Conservation (phyloP, 257 asterid genomes). For the Forsythia viridissima region DNA sequence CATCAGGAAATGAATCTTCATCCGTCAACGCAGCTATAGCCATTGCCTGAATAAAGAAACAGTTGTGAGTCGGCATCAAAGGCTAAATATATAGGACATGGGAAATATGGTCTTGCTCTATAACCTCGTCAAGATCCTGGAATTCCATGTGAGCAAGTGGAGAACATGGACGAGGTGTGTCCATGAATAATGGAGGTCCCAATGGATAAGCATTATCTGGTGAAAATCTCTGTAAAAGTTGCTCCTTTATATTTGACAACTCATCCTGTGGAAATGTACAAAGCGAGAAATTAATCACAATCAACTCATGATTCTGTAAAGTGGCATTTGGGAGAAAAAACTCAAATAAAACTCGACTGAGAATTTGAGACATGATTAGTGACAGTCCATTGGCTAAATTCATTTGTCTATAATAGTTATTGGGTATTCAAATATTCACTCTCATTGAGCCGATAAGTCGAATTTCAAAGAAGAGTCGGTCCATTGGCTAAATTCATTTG, state of each 20-base stretch:
- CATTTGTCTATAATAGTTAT: too few relatives aligned
- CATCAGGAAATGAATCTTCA: constrained; percentile 44
- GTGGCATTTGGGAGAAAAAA: background rate
- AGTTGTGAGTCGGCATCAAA: background rate
- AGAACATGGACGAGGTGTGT: constrained; percentile 53
- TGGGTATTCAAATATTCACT: too few relatives aligned
- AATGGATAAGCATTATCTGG: constrained; percentile 48
- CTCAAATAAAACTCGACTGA: too few relatives aligned
- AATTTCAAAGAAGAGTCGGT: too few relatives aligned
- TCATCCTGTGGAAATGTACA: constrained; percentile 34
- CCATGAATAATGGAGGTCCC: constrained; percentile 50
- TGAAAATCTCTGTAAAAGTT: constrained; percentile 39
- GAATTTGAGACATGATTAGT: too few relatives aligned
- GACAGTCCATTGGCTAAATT: too few relatives aligned
- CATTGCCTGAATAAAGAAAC: constrained; percentile 32
- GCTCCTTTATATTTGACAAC: constrained; percentile 34
- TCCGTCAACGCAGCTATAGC: constrained; percentile 34
- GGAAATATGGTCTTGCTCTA: constrained; percentile 4
- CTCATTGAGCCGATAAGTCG: too few relatives aligned
- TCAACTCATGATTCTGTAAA: background rate
- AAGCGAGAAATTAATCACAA: background rate
- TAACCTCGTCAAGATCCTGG: constrained; percentile 47
- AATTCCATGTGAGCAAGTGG: constrained; percentile 46
- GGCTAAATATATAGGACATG: background rate
- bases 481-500: too few relatives aligned